phyloP scores from a whole-genome alignment of 805 yeast genomes.

The Henningerozyma blattae region DNA sequence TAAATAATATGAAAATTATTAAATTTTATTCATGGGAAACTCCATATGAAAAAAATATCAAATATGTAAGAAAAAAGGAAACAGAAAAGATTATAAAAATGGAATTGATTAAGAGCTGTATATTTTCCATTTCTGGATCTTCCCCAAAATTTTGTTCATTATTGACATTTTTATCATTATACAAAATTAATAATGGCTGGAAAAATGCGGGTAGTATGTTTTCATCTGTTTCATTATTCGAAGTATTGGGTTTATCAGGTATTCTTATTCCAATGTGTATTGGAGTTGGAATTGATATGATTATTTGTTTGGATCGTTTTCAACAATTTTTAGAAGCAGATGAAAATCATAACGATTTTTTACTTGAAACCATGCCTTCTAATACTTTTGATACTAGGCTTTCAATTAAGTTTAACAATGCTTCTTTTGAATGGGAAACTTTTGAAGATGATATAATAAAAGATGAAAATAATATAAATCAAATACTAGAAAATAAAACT shows the following conservation, averaged over 20 bases:
- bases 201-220: conserved; percentile 52
- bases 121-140: conserved; percentile 53
- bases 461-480: no score
- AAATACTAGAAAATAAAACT: no score
- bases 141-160: conserved; percentile 63
- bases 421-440: conserved; percentile 57
- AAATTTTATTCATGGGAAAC: conserved; percentile 88
- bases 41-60: conserved; percentile 51
- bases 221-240: conserved; percentile 59
- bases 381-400: conserved; percentile 8
- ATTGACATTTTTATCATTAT: conserved; percentile 40
- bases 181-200: conserved; percentile 29
- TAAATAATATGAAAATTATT: conserved; percentile 67
- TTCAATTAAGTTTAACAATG: conserved; percentile 41
- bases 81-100: conserved; percentile 46
- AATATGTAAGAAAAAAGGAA: conserved; percentile 47
- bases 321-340: conserved; percentile 39
- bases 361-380: not conserved
- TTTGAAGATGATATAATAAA: conserved; percentile 34
- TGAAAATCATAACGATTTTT: conserved; percentile 18
- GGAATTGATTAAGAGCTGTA: conserved; percentile 49
- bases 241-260: conserved; percentile 46
- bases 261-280: conserved; percentile 61
- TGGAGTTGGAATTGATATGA: conserved; percentile 56
- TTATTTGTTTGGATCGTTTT: conserved; percentile 47